These are phyloP conservation scores for Mycena sp. DNA, from an alignment of 1,284 basidiomycete species.

Conservation along the genomic window DNA sequence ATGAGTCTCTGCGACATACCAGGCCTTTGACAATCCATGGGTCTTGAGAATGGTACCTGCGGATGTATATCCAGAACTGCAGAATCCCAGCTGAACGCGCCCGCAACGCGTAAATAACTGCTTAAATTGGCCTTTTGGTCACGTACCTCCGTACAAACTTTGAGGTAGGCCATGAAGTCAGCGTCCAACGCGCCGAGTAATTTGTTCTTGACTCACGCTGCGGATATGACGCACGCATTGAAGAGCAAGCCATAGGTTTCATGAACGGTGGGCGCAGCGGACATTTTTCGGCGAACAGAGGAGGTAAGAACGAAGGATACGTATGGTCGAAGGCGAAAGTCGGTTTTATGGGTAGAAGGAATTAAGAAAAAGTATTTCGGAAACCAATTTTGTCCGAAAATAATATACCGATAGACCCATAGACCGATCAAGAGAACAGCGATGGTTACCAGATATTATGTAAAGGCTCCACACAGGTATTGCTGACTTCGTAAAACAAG, in stretches of 20 bases:
- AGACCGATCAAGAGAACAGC: too few relatives aligned
- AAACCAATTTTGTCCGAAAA: too few relatives aligned
- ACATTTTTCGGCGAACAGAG: background rate
- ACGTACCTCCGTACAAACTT: slow-evolving; percentile 27
- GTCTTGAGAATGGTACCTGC: slow-evolving; percentile 27
- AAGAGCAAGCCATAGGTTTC: slow-evolving; percentile 26
- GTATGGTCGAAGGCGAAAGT: too few relatives aligned
- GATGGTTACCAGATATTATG: too few relatives aligned
- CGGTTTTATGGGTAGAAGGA: too few relatives aligned
- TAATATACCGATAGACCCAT: too few relatives aligned
- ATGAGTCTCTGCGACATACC: slow-evolving; percentile 8
- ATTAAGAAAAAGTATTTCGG: too few relatives aligned
- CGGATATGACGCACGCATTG: slow-evolving; percentile 13
- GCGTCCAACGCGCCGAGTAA: background rate
- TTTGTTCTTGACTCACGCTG: slow-evolving; percentile 2
- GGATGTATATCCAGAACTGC: slow-evolving; percentile 34
- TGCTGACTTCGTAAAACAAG: too few relatives aligned
- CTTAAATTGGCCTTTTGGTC: too few relatives aligned
- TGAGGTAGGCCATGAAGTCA: background rate
- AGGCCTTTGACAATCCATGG: slow-evolving; percentile 9
- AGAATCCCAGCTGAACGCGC: slow-evolving; percentile 25
- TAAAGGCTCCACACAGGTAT: too few relatives aligned
- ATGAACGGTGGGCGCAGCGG: slow-evolving; percentile 19
- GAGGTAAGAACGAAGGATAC: background rate
- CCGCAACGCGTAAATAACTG: background rate